phyloP scores from a whole-genome alignment of 129 eudicot species.

The Arctium minus region DNA sequence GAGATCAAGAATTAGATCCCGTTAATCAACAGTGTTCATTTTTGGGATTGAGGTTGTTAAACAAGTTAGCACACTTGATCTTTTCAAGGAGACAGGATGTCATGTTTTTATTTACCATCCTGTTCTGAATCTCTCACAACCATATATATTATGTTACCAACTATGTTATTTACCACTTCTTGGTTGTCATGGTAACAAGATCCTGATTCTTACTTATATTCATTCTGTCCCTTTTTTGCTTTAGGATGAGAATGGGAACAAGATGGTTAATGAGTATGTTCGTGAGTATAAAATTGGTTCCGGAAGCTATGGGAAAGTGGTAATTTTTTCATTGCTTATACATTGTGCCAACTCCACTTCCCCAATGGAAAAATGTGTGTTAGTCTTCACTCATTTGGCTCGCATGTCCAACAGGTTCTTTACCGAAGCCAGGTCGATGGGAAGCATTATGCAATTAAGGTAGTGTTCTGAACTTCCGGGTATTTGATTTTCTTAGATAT shows the following conservation, averaged over 20 bases:
- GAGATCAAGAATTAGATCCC: too few relatives aligned
- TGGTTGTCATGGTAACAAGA: background rate
- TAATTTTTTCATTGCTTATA: constrained; percentile 23
- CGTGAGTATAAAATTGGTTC: constrained; percentile 76
- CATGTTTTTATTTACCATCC: background rate
- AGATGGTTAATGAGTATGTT: constrained; percentile 81
- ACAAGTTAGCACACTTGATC: background rate
- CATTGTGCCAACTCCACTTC: background rate
- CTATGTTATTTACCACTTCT: background rate
- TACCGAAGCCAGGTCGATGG: constrained; percentile 76
- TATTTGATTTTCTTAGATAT: background rate
- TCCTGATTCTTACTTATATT: background rate
- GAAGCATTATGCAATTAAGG: constrained; percentile 95
- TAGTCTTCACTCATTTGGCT: background rate
- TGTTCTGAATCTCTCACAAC: background rate
- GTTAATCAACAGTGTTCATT: background rate
- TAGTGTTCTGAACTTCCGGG: constrained; percentile 15
- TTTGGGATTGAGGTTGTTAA: background rate
- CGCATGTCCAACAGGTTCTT: constrained; percentile 61
- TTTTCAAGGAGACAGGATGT: background rate
- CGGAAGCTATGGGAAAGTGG: constrained; percentile 99
- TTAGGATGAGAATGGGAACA: constrained; percentile 86
- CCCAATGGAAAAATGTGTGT: background rate
- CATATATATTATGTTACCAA: background rate
- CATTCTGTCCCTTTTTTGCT: background rate